phyloP scores from a whole-genome alignment of 306 rosid species.

The Pueraria montana region DNA sequence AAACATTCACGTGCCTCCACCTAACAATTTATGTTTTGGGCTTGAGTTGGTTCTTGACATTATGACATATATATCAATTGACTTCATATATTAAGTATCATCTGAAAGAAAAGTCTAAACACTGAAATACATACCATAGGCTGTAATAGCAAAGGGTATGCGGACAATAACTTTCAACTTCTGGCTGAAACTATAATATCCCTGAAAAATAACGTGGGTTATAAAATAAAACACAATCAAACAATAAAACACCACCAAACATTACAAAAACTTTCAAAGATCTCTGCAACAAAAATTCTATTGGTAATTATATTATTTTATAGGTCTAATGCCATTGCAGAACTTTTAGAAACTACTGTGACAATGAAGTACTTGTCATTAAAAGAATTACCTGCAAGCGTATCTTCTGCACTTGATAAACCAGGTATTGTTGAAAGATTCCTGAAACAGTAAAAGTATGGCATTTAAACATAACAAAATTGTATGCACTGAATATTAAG shows the following conservation, averaged over 20 bases:
- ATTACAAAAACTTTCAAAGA: constrained; percentile 29
- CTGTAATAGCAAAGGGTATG: constrained; percentile 87
- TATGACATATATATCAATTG: constrained; percentile 24
- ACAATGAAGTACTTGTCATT: background rate
- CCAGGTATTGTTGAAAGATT: constrained; percentile 93
- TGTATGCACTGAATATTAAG: background rate
- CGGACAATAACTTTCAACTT: constrained; percentile 96
- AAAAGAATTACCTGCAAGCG: constrained; percentile 80
- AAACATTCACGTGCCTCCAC: constrained; percentile 15
- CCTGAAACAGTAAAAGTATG: constrained; percentile 65
- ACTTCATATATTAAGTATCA: constrained; percentile 17
- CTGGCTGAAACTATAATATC: constrained; percentile 99
- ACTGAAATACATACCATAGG: constrained; percentile 77
- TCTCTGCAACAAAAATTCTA: constrained; percentile 4
- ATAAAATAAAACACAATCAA: constrained; percentile 27
- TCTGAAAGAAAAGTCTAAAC: constrained; percentile 38
- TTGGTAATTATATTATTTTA: constrained; percentile 10
- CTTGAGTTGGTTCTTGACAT: constrained; percentile 30
- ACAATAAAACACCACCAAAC: constrained; percentile 26
- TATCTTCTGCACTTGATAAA: constrained; percentile 95
- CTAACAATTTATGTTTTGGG: constrained; percentile 26
- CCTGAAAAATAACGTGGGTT: constrained; percentile 58
- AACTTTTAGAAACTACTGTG: constrained; percentile 24
- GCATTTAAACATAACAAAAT: constrained; percentile 34
- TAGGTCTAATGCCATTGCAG: too few relatives aligned